Evolutionary conservation across 805 yeast species (phyloP), one percentile per base, ranked within the genome.

Genomic region (Saturnispora sekii): DNA sequence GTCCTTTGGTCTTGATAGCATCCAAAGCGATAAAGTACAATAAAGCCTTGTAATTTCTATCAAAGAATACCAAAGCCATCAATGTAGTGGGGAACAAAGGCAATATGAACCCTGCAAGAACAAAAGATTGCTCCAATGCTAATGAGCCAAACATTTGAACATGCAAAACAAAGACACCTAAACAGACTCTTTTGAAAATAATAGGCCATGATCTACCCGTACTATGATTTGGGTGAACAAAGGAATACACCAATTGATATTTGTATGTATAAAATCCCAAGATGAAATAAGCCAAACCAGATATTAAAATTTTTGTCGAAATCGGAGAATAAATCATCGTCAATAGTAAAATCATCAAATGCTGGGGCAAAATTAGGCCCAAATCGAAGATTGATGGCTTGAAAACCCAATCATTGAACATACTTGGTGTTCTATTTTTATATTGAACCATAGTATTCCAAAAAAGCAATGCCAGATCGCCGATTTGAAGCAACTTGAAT

Each of bases 121-220:
- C 50, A 40, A 72, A 69, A 0, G 81, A 77, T 31, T 77, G 76
- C 51, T 77, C 81, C 44, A 77, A 65, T 2, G 81, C 82, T 37
- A 77, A 59, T 0, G 82, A 74, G 10, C 84, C 83, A 57, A 76
- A 69, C 80, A 77, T 77, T 50, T 77, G 76, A n/a, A 77, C 55
- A 48, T 77, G 81, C 52, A 77, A 72, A 32, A 77, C 65, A 10
- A 77, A 59, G 37, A 76, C 59, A 1, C 83, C 84, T 29, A 77
- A 55, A 45, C 77, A 69, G 29, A 76, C 65, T 41, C 84, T 59
- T 45, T 78, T 63, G 50, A 76, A 76, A 6, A 77, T 74, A 62
- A 77, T 72, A 3, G 81, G 81, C 84, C 84, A 77, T 3, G 75
- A 79, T 53, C 76, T 76, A 5, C 84, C 84, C 0, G 83, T 77